phyloP scores from a whole-genome alignment of 345 rosid species.

The Pelargonium nanum region DNA sequence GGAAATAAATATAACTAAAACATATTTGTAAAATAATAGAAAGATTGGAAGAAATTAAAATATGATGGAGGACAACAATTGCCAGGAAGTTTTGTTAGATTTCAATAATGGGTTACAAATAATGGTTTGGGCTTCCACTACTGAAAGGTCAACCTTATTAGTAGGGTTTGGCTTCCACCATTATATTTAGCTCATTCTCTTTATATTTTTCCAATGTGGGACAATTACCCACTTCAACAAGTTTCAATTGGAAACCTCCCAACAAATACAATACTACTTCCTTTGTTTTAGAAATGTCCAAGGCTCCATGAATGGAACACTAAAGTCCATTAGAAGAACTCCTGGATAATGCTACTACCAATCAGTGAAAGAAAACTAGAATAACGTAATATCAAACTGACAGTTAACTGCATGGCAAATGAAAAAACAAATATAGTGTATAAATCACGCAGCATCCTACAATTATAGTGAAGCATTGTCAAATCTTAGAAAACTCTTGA shows the following conservation, averaged over 20 bases:
- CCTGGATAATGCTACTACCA: neutral
- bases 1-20: neutral
- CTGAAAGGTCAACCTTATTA: too few relatives aligned
- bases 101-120: too few relatives aligned
- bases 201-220: too few relatives aligned
- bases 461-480: neutral
- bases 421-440: neutral
- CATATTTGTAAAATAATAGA: too few relatives aligned
- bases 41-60: too few relatives aligned
- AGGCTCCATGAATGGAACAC: neutral
- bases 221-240: too few relatives aligned
- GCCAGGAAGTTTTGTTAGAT: too few relatives aligned
- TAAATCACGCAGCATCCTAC: neutral
- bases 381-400: neutral
- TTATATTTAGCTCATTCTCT: too few relatives aligned
- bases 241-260: neutral
- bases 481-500: neutral
- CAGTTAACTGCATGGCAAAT: neutral
- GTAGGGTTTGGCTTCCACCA: too few relatives aligned
- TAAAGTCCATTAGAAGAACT: neutral
- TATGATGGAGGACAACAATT: neutral
- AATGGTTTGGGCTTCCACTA: too few relatives aligned
- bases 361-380: neutral
- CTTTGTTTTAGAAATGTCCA: too few relatives aligned
- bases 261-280: too few relatives aligned